These are phyloP conservation scores for Ceratobasidium sp. DNA, from an alignment of 1,284 basidiomycete genomes.

Conservation along the genomic window DNA sequence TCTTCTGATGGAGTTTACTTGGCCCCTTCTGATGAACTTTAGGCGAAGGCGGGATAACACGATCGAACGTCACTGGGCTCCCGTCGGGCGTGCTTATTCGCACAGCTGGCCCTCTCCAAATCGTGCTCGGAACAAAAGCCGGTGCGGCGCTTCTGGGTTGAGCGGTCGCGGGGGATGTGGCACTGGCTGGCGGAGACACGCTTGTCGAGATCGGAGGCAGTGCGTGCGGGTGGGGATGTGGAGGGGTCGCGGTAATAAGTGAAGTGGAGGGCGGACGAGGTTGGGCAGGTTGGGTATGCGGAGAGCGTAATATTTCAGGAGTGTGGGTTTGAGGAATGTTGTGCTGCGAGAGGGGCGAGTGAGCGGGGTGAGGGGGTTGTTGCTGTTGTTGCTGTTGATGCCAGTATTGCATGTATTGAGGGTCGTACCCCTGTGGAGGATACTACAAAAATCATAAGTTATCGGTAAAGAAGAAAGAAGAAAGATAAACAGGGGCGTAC, in stretches of 20 bases:
- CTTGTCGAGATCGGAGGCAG: slow-evolving; percentile 23
- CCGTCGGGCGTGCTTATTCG: slow-evolving; percentile 58
- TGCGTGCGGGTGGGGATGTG: slow-evolving; percentile 22
- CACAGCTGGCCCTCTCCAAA: slow-evolving; percentile 51
- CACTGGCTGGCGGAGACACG: slow-evolving; percentile 24
- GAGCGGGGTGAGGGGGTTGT: slow-evolving; percentile 48
- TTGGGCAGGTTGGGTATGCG: slow-evolving; percentile 49
- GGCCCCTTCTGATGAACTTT: slow-evolving; percentile 49
- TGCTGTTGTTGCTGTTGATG: slow-evolving; percentile 51
- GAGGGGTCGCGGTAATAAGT: slow-evolving; percentile 42
- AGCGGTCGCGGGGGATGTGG: slow-evolving; percentile 8
- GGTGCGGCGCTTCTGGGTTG: slow-evolving; percentile 43
- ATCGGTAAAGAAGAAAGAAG: background rate
- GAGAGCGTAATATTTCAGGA: slow-evolving; percentile 47
- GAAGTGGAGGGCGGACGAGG: slow-evolving; percentile 50
- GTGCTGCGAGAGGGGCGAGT: slow-evolving; percentile 22
- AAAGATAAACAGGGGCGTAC: background rate
- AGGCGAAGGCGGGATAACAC: slow-evolving; percentile 9
- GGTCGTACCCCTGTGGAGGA: slow-evolving; percentile 22
- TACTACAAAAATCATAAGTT: slow-evolving; percentile 16
- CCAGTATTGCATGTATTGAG: slow-evolving; percentile 37
- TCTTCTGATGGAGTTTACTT: slow-evolving; percentile 57
- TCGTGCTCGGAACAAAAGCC: slow-evolving; percentile 49
- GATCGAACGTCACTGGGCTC: slow-evolving; percentile 51
- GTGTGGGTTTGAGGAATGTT: slow-evolving; percentile 41